Evolutionary conservation across 768 basidiomycete species (phyloP).

Genomic region (Antrodiella citrinella): DNA sequence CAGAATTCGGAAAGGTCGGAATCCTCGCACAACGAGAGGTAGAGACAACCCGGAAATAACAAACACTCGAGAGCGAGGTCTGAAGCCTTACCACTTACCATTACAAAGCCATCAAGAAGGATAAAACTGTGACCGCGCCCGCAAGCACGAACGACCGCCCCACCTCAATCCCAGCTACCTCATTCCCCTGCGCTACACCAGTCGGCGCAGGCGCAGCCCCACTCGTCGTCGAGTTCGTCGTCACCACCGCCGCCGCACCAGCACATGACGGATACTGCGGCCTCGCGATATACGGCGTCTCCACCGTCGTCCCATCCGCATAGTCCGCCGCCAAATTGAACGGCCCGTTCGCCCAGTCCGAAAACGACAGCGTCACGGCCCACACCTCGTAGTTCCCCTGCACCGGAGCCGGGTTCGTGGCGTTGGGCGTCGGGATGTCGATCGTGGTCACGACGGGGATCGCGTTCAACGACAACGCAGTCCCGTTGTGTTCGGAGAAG

Average conservation of each 20-base stretch:
- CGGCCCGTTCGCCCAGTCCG: neutral
- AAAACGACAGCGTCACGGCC: neutral
- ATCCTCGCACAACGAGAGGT: too few species aligned
- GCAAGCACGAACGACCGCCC: too few species aligned
- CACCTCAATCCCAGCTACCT: too few species aligned
- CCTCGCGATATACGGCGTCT: neutral
- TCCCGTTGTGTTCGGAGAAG: neutral
- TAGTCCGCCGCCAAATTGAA: neutral
- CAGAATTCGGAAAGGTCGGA: too few species aligned
- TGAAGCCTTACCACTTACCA: too few species aligned
- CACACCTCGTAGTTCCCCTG: neutral
- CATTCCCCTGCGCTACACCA: too few species aligned
- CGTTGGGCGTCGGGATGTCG: neutral
- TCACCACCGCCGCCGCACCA: neutral
- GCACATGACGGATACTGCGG: neutral
- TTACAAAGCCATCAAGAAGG: too few species aligned
- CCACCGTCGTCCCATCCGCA: neutral
- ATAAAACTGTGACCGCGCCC: too few species aligned
- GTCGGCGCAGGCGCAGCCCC: neutral
- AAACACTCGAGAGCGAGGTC: too few species aligned
- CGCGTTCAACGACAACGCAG: neutral
- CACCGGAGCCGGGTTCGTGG: too few species aligned
- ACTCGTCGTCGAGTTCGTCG: neutral
- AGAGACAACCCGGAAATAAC: too few species aligned
- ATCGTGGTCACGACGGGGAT: neutral